A percentile compares a stretch with the other conserved stretches of the same genome.
Conservation (phyloP, 1,284 basidiomycete species). For the Trichosporon asahii region DNA sequence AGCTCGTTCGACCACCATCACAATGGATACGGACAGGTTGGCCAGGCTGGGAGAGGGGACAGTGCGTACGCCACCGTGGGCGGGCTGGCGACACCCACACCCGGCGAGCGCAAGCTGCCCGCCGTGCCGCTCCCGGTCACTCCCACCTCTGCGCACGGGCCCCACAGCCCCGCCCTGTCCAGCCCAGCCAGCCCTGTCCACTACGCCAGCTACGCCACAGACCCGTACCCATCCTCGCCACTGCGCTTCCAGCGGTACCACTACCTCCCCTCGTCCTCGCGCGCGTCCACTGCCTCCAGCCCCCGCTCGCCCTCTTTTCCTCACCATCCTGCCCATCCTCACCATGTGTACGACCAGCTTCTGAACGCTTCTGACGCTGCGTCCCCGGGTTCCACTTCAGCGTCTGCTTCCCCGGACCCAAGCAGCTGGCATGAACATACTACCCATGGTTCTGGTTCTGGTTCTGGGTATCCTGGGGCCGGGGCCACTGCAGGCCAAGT, state of each 20-base stretch:
- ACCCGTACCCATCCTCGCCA: neutral
- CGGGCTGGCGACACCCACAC: neutral
- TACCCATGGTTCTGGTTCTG: too few relatives aligned
- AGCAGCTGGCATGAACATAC: neutral
- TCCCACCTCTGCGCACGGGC: neutral
- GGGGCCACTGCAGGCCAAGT: neutral
- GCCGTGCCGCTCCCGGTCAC: neutral
- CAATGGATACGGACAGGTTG: neutral
- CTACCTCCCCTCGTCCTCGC: constrained; percentile 1
- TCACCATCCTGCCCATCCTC: neutral
- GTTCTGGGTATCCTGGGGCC: neutral
- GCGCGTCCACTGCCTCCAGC: neutral
- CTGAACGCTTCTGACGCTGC: neutral
- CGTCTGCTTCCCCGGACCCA: neutral
- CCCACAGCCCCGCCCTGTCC: neutral
- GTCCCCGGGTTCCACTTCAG: too few relatives aligned
- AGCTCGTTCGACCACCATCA: neutral
- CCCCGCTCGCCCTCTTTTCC: neutral
- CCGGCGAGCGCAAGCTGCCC: neutral
- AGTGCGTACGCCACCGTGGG: neutral
- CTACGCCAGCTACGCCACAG: neutral
- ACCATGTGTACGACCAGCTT: neutral
- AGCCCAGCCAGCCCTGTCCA: neutral
- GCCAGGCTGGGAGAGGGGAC: neutral
- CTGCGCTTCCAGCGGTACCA: neutral